phyloP scores from a whole-genome alignment of 208 protist genomes.

The Zelonia costaricensis region DNA sequence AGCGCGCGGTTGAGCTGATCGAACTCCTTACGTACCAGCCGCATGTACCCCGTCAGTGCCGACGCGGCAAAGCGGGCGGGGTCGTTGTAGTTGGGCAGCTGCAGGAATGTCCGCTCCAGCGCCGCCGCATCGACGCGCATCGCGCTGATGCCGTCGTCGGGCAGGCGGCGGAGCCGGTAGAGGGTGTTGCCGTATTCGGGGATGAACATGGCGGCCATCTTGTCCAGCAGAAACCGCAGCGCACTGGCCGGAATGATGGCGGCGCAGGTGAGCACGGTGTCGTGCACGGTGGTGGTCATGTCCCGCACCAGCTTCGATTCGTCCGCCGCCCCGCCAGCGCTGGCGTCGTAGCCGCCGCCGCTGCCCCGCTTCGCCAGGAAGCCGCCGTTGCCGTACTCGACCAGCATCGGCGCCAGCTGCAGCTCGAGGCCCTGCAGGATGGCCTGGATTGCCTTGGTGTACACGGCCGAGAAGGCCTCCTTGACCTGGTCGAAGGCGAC shows the following conservation, averaged over 20 bases:
- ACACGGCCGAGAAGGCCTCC: slow-evolving; percentile 76
- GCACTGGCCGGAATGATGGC: slow-evolving; percentile 50
- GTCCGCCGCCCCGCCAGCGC: slow-evolving; percentile 30
- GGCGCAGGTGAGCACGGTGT: slow-evolving; percentile 67
- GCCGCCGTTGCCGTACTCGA: slow-evolving; percentile 72
- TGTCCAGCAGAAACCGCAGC: slow-evolving; percentile 86
- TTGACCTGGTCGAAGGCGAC: slow-evolving; percentile 74
- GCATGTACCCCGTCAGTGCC: slow-evolving; percentile 69
- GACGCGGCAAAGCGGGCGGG: slow-evolving; percentile 58
- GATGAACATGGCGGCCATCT: slow-evolving; percentile 71
- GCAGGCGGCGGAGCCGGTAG: slow-evolving; percentile 62
- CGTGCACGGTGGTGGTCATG: slow-evolving; percentile 64
- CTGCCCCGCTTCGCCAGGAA: slow-evolving; percentile 28
- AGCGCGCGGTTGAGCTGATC: slow-evolving; percentile 79
- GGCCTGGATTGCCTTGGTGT: slow-evolving; percentile 58
- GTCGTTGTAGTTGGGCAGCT: slow-evolving; percentile 89
- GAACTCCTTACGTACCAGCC: slow-evolving; percentile 79
- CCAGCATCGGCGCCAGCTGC: slow-evolving; percentile 49
- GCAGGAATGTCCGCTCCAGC: slow-evolving; percentile 76
- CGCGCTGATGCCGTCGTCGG: slow-evolving; percentile 55
- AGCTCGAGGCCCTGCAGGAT: slow-evolving; percentile 69
- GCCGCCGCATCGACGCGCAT: slow-evolving; percentile 81
- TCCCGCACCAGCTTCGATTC: slow-evolving; percentile 63
- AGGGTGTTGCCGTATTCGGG: slow-evolving; percentile 69
- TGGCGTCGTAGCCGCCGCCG: slow-evolving; percentile 10